Evolutionary conservation across 2,329 filamentous ascomycete genomes (phyloP).

Genomic region (Epichloe typhina): DNA sequence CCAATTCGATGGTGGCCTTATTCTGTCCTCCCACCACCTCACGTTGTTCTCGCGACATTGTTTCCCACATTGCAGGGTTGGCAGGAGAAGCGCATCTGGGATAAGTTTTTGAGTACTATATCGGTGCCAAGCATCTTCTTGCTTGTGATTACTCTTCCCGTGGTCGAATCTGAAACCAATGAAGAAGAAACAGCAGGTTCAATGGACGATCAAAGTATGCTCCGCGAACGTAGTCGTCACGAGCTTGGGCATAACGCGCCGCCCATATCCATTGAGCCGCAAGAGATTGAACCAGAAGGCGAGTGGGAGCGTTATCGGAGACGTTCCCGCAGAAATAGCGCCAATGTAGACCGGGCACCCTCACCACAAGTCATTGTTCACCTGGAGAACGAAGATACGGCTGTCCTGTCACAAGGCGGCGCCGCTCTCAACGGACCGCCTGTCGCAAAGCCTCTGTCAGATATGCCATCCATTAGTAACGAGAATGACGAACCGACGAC

Average conservation of each 20-base stretch:
- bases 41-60: constrained; percentile 57
- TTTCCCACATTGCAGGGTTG: constrained; percentile 82
- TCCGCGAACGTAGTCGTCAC: constrained; percentile 17
- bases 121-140: constrained; percentile 86
- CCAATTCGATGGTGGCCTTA: constrained; percentile 73
- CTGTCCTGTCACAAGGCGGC: constrained; percentile 5
- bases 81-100: constrained; percentile 71
- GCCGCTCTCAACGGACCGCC: not conserved
- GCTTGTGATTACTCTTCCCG: constrained; percentile 78
- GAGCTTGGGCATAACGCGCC: constrained; percentile 19
- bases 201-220: constrained; percentile 11
- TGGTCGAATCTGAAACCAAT: constrained; percentile 61
- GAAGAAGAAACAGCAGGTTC: constrained; percentile 28
- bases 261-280: constrained; percentile 22
- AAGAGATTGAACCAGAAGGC: constrained; percentile 28
- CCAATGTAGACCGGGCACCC: constrained; percentile 2
- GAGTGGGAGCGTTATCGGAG: constrained; percentile 49
- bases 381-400: constrained; percentile 11
- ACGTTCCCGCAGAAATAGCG: constrained; percentile 24
- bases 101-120: constrained; percentile 66
- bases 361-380: constrained; percentile 6
- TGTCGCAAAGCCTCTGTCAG: constrained; percentile 18
- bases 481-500: constrained; percentile 32
- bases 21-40: constrained; percentile 55
- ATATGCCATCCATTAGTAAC: constrained; percentile 19